phyloP scores from a whole-genome alignment of 2,329 filamentous ascomycete species.

The Balansia obtecta region DNA sequence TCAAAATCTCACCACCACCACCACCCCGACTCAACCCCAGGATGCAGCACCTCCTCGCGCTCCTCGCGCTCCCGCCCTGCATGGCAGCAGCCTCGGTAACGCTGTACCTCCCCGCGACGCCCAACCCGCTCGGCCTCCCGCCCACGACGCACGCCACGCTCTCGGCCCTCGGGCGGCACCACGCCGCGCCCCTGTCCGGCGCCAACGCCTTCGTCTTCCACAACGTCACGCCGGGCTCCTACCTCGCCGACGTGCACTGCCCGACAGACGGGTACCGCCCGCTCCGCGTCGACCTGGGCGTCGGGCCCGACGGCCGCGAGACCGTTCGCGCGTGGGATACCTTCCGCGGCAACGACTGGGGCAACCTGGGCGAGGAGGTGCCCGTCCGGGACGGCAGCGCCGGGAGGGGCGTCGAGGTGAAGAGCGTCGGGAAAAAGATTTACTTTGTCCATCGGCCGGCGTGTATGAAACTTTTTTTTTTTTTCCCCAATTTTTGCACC shows the following conservation, averaged over 20 bases:
- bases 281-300: conserved; percentile 61
- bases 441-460: conserved; percentile 66
- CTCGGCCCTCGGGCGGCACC: conserved; percentile 24
- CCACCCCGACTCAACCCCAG: background rate
- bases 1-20: background rate
- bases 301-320: conserved; percentile 21
- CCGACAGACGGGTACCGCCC: conserved; percentile 65
- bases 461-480: conserved; percentile 57
- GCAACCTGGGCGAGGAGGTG: conserved; percentile 61
- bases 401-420: conserved; percentile 41
- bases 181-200: conserved; percentile 50
- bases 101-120: conserved; percentile 33
- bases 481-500: no score
- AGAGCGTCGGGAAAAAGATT: conserved; percentile 49
- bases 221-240: conserved; percentile 59
- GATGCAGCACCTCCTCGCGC: conserved; percentile 26
- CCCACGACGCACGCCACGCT: conserved; percentile 55
- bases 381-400: conserved; percentile 24
- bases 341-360: conserved; percentile 81
- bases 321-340: conserved; percentile 63
- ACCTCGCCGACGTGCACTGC: conserved; percentile 72
- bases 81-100: conserved; percentile 21
- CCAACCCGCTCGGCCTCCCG: conserved; percentile 43
- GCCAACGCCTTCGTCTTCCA: conserved; percentile 64
- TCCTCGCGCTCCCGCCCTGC: conserved; percentile 13